phyloP scores from a whole-genome alignment of 768 basidiomycete species.

The Tylopilus sp. region DNA sequence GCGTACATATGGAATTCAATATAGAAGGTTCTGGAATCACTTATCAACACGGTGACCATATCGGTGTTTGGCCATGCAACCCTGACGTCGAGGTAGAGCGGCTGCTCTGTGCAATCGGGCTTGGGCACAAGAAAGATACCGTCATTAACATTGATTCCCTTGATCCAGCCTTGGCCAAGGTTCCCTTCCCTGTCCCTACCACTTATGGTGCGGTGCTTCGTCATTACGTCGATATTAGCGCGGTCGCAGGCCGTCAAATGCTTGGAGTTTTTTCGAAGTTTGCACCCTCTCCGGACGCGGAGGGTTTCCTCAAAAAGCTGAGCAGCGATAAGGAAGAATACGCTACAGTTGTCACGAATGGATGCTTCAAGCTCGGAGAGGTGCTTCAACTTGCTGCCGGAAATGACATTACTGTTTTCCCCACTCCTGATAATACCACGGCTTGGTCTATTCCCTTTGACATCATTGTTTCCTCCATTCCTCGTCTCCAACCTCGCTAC shows the following conservation, averaged over 20 bases:
- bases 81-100: conserved; percentile 89
- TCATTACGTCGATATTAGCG: conserved; percentile 96
- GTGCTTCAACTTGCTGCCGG: conserved; percentile 88
- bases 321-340: conserved; percentile 89
- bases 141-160: conserved; percentile 94
- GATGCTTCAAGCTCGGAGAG: conserved; percentile 91
- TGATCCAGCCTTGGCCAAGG: conserved; percentile 96
- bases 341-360: conserved; percentile 65
- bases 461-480: conserved; percentile 88
- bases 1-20: conserved; percentile 91
- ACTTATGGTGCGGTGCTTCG: conserved; percentile 91
- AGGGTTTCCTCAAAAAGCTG: conserved; percentile 66
- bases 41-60: conserved; percentile 99
- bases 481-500: conserved; percentile 94
- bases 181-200: conserved; percentile 97
- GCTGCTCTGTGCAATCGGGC: conserved; percentile 80
- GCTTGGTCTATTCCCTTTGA: conserved; percentile 94
- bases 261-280: conserved; percentile 84
- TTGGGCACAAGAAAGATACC: conserved; percentile 74
- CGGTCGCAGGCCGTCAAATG: conserved; percentile 91
- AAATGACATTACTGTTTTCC: conserved; percentile 56
- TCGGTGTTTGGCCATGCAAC: conserved; percentile 96
- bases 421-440: conserved; percentile 74
- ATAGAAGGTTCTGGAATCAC: conserved; percentile 94
- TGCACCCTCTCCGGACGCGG: conserved; percentile 78